Conservation (phyloP, 2,329 filamentous ascomycete genomes). For the Amylocarpus encephaloides region DNA sequence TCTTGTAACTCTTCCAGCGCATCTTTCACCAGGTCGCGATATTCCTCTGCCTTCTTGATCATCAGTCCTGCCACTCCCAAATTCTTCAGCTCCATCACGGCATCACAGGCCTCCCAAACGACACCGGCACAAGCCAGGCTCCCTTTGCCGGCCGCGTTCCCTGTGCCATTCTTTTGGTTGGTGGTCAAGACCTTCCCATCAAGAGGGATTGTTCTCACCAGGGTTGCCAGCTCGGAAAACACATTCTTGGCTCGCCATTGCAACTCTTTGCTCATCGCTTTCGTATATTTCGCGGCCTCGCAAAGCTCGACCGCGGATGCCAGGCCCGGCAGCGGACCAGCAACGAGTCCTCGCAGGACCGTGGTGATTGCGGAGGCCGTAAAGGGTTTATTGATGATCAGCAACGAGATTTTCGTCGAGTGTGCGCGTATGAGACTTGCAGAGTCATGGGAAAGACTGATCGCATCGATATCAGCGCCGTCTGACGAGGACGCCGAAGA, state of each 20-base stretch:
- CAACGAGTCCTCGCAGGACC: constrained; percentile 66
- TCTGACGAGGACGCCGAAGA: not conserved
- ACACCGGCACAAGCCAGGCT: constrained; percentile 64
- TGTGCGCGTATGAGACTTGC: constrained; percentile 72
- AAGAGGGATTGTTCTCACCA: constrained; percentile 54
- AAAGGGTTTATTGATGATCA: constrained; percentile 82
- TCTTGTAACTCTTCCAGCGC: constrained; percentile 80
- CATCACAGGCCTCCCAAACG: constrained; percentile 79
- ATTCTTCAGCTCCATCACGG: constrained; percentile 55
- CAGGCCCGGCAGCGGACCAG: constrained; percentile 67
- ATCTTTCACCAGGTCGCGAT: constrained; percentile 70
- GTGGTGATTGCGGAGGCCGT: constrained; percentile 68
- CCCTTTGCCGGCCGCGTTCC: constrained; percentile 37
- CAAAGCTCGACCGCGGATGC: constrained; percentile 65
- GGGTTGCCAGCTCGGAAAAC: constrained; percentile 53
- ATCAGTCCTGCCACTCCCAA: constrained; percentile 66
- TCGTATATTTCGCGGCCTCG: constrained; percentile 54
- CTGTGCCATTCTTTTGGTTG: constrained; percentile 40
- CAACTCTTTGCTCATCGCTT: constrained; percentile 57
- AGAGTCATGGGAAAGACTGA: constrained; percentile 65
- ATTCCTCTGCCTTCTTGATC: constrained; percentile 65
- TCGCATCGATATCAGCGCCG: constrained; percentile 41
- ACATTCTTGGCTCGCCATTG: constrained; percentile 51
- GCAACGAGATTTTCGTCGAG: constrained; percentile 77
- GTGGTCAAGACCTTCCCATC: constrained; percentile 49